These are phyloP conservation scores for Huiozyma sinensis DNA, from an alignment of 805 yeast genomes.

Conservation along the genomic window DNA sequence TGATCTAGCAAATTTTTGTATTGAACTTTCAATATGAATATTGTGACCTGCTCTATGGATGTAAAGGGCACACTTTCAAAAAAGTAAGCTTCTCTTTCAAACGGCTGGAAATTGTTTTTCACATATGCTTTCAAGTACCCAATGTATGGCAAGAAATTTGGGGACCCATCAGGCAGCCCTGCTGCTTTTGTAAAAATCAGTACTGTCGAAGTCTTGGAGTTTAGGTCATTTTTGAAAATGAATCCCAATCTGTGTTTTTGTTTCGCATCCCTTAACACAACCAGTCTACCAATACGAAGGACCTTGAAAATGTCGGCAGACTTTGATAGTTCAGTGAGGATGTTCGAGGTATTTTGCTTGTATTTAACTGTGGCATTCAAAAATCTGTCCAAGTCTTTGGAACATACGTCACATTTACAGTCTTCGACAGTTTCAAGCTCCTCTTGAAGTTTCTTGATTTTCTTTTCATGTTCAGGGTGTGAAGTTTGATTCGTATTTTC, in stretches of 20 bases:
- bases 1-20: conserved; percentile 21
- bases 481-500: conserved; percentile 81
- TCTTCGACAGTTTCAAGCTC: conserved; percentile 32
- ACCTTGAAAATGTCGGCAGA: conserved; percentile 38
- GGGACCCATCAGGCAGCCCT: conserved; percentile 17
- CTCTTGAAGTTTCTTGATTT: conserved; percentile 43
- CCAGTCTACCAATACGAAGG: conserved; percentile 44
- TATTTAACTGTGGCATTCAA: conserved; percentile 38
- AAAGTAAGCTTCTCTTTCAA: conserved; percentile 23
- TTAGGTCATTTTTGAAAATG: conserved; percentile 32
- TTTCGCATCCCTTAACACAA: conserved; percentile 44
- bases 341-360: conserved; percentile 33
- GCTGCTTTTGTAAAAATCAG: conserved; percentile 27
- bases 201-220: conserved; percentile 16
- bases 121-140: conserved; percentile 22
- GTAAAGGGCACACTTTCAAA: conserved; percentile 22
- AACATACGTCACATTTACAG: conserved; percentile 27
- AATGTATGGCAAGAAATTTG: conserved; percentile 30
- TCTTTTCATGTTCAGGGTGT: conserved; percentile 73
- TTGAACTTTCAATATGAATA: conserved; percentile 16
- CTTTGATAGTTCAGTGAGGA: conserved; percentile 39
- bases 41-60: conserved; percentile 24
- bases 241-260: conserved; percentile 38
- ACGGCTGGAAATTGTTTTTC: conserved; percentile 16
- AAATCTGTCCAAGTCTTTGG: conserved; percentile 35